These are phyloP conservation scores for Tillandsia leiboldiana DNA, from an alignment of 176 grass and related monocot species.

Conservation along the genomic window DNA sequence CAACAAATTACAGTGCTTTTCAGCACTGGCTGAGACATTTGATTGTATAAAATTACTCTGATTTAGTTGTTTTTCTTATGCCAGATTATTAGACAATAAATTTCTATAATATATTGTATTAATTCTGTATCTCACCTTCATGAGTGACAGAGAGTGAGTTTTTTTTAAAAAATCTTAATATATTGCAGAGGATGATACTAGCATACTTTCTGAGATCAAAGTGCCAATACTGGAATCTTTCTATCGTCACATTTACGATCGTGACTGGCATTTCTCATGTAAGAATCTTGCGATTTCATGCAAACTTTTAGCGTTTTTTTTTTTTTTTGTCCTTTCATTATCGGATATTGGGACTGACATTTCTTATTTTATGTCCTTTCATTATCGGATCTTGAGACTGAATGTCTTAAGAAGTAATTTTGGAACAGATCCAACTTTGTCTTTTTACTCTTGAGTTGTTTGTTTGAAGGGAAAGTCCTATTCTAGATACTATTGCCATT, in stretches of 20 bases:
- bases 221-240: slow-evolving; percentile 77
- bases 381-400: not conserved
- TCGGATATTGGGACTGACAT: not conserved
- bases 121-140: not conserved
- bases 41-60: not conserved
- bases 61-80: not conserved
- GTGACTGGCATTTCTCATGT: slow-evolving; percentile 66
- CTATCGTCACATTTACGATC: slow-evolving; percentile 59
- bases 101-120: not conserved
- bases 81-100: not conserved
- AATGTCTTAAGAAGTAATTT: too few relatives aligned
- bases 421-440: too few relatives aligned
- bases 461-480: too few relatives aligned
- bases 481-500: too few relatives aligned
- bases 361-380: not conserved
- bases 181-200: slow-evolving; percentile 89
- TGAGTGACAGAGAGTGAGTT: not conserved
- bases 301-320: not conserved
- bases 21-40: not conserved
- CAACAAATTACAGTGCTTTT: not conserved
- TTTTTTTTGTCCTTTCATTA: not conserved
- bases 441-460: too few relatives aligned
- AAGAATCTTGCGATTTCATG: slow-evolving; percentile 8
- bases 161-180: not conserved
- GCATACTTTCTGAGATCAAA: slow-evolving; percentile 61